Conservation (phyloP, 768 basidiomycete genomes). For the Leccinum boreale region DNA sequence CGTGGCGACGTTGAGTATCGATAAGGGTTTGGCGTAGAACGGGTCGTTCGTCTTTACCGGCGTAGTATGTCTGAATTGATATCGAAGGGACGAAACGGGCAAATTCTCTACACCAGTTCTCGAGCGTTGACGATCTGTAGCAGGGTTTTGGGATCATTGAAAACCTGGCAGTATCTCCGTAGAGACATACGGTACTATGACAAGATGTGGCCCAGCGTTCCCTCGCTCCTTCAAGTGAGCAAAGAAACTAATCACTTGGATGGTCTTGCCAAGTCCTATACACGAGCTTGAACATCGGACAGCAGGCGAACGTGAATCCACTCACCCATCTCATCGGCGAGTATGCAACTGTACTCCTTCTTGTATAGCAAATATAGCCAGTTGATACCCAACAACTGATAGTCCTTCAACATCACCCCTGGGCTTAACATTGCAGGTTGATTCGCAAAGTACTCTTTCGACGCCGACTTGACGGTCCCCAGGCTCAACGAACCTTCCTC, state of each 20-base stretch:
- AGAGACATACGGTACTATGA: constrained; percentile 86
- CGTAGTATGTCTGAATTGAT: constrained; percentile 89
- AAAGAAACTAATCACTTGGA: constrained; percentile 97
- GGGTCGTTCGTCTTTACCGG: constrained; percentile 81
- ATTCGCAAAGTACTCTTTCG: constrained; percentile 63
- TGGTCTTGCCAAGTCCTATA: constrained; percentile 94
- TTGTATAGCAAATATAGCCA: constrained; percentile 90
- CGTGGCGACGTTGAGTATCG: constrained; percentile 51
- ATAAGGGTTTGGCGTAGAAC: constrained; percentile 68
- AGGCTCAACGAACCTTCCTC: constrained; percentile 68
- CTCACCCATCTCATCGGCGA: constrained; percentile 99
- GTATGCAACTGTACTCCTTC: constrained; percentile 83
- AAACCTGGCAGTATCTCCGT: not conserved
- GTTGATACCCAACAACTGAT: constrained; percentile 96
- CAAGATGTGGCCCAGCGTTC: constrained; percentile 80
- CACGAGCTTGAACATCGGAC: not conserved
- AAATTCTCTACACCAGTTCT: constrained; percentile 99
- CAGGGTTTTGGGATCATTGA: constrained; percentile 5
- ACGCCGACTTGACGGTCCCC: constrained; percentile 40
- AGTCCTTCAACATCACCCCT: constrained; percentile 84
- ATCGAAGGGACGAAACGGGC: constrained; percentile 85
- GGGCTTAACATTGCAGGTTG: constrained; percentile 71
- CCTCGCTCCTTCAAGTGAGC: constrained; percentile 82
- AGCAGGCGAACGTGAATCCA: constrained; percentile 8
- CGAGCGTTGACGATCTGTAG: constrained; percentile 85